These are phyloP conservation scores for Suhomyces bolitotheri DNA, from an alignment of 1,139 yeast genomes.

Conservation along the genomic window DNA sequence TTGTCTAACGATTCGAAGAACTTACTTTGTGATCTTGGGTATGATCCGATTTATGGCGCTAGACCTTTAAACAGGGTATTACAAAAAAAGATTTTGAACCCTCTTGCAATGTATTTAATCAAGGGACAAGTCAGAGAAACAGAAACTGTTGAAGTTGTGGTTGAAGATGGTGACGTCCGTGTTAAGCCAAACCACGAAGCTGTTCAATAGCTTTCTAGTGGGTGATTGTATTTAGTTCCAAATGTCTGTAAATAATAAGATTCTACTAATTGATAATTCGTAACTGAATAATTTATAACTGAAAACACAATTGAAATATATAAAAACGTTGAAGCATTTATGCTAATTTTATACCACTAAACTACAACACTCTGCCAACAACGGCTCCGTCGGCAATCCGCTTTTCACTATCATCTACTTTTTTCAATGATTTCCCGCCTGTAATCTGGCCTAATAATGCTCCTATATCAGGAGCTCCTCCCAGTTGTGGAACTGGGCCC, in stretches of 20 bases:
- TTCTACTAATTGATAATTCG: too few species aligned
- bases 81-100: conserved; percentile 78
- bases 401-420: conserved; percentile 49
- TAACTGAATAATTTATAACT: too few species aligned
- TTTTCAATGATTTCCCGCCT: conserved; percentile 51
- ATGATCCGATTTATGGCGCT: conserved; percentile 91
- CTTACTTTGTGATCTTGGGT: conserved; percentile 81
- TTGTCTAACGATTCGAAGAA: conserved; percentile 65
- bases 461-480: conserved; percentile 40
- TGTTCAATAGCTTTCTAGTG: neutral
- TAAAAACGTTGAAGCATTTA: too few species aligned
- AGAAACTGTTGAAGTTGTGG: conserved; percentile 55
- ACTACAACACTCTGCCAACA: conserved; percentile 52
- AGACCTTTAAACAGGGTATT: conserved; percentile 90
- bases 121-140: conserved; percentile 75
- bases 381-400: conserved; percentile 44
- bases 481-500: conserved; percentile 18
- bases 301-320: too few species aligned
- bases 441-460: conserved; percentile 58
- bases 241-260: conserved; percentile 4
- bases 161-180: conserved; percentile 26
- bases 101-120: conserved; percentile 77
- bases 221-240: neutral
- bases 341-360: too few species aligned
- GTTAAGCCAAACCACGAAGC: conserved; percentile 50